Evolutionary conservation across 495 filamentous ascomycete genomes (phyloP).

Genomic region (Amorphotheca resinae): DNA sequence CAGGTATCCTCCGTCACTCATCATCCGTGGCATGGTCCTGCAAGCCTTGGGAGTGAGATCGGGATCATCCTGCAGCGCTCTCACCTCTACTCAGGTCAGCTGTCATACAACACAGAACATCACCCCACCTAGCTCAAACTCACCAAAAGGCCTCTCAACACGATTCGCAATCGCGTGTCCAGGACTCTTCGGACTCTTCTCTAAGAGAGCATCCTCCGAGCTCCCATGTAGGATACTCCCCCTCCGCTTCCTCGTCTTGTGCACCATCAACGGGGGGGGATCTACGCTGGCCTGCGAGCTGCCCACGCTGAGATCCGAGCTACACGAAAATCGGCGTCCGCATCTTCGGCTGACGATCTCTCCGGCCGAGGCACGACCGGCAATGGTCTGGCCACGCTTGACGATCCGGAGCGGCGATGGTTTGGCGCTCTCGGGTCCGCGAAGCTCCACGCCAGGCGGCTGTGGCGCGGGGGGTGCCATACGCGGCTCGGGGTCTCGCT

Average conservation of each 20-base stretch:
- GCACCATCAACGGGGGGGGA: constrained; percentile 17
- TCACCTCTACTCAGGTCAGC: neutral
- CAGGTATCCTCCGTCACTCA: constrained; percentile 14
- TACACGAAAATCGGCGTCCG: constrained; percentile 11
- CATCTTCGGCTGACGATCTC: constrained; percentile 10
- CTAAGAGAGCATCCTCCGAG: constrained; percentile 1
- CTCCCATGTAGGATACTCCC: constrained; percentile 7
- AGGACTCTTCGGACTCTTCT: neutral
- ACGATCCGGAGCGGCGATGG: constrained; percentile 20
- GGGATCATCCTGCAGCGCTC: constrained; percentile 5
- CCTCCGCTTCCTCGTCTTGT: constrained; percentile 12
- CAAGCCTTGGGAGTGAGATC: constrained; percentile 15
- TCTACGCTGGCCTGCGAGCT: constrained; percentile 11
- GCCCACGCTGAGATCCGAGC: constrained; percentile 11
- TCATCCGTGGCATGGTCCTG: constrained; percentile 1
- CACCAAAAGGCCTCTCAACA: constrained; percentile 6
- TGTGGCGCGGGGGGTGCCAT: constrained; percentile 21
- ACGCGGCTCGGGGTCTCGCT: constrained; percentile 1
- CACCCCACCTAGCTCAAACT: neutral
- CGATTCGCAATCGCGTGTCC: constrained; percentile 1
- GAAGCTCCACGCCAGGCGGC: constrained; percentile 22
- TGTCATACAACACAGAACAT: neutral
- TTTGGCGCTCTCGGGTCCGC: constrained; percentile 16
- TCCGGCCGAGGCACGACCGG: constrained; percentile 11
- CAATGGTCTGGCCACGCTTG: constrained; percentile 19